These are phyloP conservation scores for Galerina marginata DNA, from an alignment of 768 basidiomycete genomes.

Conservation along the genomic window DNA sequence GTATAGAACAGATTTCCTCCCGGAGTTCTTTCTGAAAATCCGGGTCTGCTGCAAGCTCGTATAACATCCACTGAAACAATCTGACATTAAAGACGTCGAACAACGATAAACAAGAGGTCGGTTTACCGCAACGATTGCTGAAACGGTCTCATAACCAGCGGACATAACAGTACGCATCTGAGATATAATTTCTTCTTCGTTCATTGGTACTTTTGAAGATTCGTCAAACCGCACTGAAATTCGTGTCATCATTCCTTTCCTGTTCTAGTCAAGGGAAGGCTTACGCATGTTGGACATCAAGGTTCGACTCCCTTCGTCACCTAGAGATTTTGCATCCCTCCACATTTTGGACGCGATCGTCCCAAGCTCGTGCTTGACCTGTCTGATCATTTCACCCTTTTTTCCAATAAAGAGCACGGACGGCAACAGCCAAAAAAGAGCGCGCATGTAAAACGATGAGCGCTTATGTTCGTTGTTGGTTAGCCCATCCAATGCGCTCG, in stretches of 20 bases:
- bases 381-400: conserved; percentile 62
- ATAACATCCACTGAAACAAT: conserved; percentile 61
- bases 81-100: conserved; percentile 11
- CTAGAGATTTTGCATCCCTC: conserved; percentile 54
- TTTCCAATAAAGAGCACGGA: conserved; percentile 59
- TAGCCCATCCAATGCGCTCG: conserved; percentile 59
- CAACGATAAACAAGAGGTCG: conserved; percentile 16
- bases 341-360: conserved; percentile 56
- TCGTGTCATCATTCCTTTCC: neutral
- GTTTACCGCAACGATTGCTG: conserved; percentile 47
- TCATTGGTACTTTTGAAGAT: conserved; percentile 35
- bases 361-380: conserved; percentile 59
- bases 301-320: conserved; percentile 49
- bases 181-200: conserved; percentile 56
- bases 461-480: conserved; percentile 64
- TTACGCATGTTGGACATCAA: conserved; percentile 62
- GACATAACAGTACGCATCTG: conserved; percentile 71
- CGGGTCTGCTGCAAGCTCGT: conserved; percentile 59
- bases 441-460: conserved; percentile 68
- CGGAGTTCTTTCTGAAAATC: conserved; percentile 61
- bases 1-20: conserved; percentile 51
- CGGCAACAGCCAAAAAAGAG: conserved; percentile 66
- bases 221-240: conserved; percentile 48
- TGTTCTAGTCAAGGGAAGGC: conserved; percentile 8
- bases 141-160: conserved; percentile 63